Percentiles rank a stretch among this genome's conserved stretches.
Evolutionary conservation across 768 basidiomycete genomes (phyloP).

Genomic region (Psilocybe azurescens): DNA sequence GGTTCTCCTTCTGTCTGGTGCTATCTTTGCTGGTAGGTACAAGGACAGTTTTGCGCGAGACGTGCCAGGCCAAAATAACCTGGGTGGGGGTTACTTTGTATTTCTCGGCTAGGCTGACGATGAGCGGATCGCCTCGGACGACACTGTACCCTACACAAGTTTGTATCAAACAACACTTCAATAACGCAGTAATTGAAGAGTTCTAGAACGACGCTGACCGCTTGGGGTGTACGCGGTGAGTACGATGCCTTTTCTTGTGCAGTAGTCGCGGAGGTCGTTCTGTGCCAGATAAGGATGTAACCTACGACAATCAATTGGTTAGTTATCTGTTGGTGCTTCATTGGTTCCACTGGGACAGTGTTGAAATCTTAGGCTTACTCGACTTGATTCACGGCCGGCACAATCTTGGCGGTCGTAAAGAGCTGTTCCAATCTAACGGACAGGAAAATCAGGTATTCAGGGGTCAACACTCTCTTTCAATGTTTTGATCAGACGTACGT

Average conservation of each 20-base stretch:
- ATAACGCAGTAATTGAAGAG: background rate
- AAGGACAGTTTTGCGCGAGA: slow-evolving; percentile 46
- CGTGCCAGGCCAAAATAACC: slow-evolving; percentile 57
- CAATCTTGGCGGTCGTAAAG: slow-evolving; percentile 44
- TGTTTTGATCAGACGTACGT: slow-evolving; percentile 36
- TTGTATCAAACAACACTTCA: slow-evolving; percentile 32
- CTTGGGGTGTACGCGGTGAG: slow-evolving; percentile 56
- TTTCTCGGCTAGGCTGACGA: slow-evolving; percentile 50
- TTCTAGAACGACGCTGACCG: slow-evolving; percentile 27
- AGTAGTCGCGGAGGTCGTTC: slow-evolving; percentile 50
- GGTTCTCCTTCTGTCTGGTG: slow-evolving; percentile 39
- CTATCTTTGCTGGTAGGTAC: slow-evolving; percentile 55
- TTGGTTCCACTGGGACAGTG: background rate
- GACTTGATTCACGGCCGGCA: slow-evolving; percentile 54
- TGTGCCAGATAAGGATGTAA: slow-evolving; percentile 59
- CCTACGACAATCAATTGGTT: slow-evolving; percentile 28
- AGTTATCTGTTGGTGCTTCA: background rate
- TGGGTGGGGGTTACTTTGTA: slow-evolving; percentile 51
- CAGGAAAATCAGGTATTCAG: background rate
- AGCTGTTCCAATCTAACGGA: slow-evolving; percentile 41
- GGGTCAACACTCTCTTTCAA: background rate
- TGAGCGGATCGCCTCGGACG: slow-evolving; percentile 51
- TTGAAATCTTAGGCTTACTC: slow-evolving; percentile 35
- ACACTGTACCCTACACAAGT: slow-evolving; percentile 22
- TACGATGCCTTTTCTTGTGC: slow-evolving; percentile 52